phyloP scores from a whole-genome alignment of 2,329 filamentous ascomycete genomes.

The Chaetomiaceae sp. region DNA sequence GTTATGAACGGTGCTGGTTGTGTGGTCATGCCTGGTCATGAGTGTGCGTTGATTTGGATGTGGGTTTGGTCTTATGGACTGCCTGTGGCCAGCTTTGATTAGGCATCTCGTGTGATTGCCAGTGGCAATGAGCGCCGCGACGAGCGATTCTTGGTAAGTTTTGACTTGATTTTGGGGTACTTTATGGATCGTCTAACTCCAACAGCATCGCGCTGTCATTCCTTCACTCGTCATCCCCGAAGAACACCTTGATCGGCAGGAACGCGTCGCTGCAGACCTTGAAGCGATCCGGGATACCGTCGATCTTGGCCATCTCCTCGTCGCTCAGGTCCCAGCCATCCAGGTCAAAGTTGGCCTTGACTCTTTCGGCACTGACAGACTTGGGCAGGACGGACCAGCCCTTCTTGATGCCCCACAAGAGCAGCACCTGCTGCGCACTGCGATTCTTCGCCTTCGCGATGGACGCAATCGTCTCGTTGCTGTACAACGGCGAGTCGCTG shows the following conservation, averaged over 20 bases:
- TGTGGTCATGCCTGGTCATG: no score
- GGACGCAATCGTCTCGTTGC: conserved; percentile 55
- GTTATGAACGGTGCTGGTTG: conserved; percentile 31
- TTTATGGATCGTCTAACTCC: neutral
- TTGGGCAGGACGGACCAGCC: conserved; percentile 84
- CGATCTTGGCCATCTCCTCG: conserved; percentile 65
- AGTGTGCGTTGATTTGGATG: neutral
- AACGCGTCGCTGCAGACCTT: conserved; percentile 74
- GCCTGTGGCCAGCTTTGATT: no score
- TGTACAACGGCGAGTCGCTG: conserved; percentile 63
- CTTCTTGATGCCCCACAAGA: conserved; percentile 75
- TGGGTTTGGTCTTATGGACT: neutral
- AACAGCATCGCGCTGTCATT: neutral
- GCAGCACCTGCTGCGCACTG: conserved; percentile 67
- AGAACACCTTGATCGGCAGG: conserved; percentile 74
- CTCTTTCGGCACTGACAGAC: conserved; percentile 66
- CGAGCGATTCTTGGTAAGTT: neutral
- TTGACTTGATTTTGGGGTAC: neutral
- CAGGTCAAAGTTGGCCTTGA: conserved; percentile 68
- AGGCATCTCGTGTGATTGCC: no score
- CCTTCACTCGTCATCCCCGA: conserved; percentile 66
- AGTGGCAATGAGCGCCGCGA: neutral
- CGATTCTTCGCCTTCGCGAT: conserved; percentile 62
- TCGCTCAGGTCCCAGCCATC: conserved; percentile 67
- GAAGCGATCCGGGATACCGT: conserved; percentile 65